Conservation (phyloP, 805 yeast genomes). For the Lipomyces sp. region DNA sequence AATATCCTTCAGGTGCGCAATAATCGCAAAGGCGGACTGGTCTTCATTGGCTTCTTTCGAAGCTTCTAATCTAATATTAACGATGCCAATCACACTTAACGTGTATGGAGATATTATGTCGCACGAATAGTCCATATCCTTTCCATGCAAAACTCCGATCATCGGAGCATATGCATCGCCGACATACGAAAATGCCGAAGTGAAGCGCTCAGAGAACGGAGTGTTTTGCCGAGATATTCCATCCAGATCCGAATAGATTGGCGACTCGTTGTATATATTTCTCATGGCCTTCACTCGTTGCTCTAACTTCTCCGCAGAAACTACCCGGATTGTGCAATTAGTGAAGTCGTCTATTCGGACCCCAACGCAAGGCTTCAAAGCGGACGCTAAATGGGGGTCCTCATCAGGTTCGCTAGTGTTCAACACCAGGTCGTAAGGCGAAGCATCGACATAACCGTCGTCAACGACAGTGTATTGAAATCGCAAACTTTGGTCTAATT, state of each 20-base stretch:
- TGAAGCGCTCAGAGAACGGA: constrained; percentile 11
- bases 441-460: constrained; percentile 11
- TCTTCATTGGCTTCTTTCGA: not conserved
- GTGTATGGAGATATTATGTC: constrained; percentile 33
- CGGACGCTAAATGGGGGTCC: constrained; percentile 5
- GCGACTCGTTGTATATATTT: constrained; percentile 16
- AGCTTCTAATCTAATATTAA: constrained; percentile 16
- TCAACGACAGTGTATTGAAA: constrained; percentile 30
- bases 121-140: constrained; percentile 4
- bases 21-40: constrained; percentile 8
- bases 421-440: constrained; percentile 26
- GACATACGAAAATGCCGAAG: constrained; percentile 7
- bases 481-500: constrained; percentile 37
- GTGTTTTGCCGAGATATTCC: not conserved
- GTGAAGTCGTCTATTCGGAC: constrained; percentile 29
- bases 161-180: constrained; percentile 25
- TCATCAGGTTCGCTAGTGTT: constrained; percentile 26
- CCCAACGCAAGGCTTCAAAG: constrained; percentile 28
- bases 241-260: constrained; percentile 16
- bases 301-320: constrained; percentile 25
- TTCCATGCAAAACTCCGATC: constrained; percentile 9
- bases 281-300: constrained; percentile 17
- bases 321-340: constrained; percentile 15
- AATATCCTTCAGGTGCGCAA: constrained; percentile 16
- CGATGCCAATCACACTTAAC: constrained; percentile 25